Evolutionary conservation across 176 grass and related monocot species (phyloP).

Genomic region (Saccharum spontaneum): DNA sequence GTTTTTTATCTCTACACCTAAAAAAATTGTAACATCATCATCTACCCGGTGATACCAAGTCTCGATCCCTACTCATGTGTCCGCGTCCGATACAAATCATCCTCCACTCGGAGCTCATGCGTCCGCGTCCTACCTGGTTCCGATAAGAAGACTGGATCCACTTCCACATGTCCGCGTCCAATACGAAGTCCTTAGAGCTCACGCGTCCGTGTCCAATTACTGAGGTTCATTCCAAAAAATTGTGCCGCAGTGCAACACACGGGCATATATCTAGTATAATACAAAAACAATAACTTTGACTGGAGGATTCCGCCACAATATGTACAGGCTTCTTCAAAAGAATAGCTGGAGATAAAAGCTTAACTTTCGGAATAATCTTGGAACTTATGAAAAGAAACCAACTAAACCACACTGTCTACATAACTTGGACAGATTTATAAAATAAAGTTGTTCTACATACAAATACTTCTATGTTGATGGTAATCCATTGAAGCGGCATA

Average conservation of each 20-base stretch:
- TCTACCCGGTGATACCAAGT: no score
- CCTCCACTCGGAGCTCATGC: no score
- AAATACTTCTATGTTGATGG: neutral
- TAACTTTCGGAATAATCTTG: neutral
- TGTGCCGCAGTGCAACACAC: no score
- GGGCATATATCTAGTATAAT: neutral
- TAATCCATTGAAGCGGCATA: neutral
- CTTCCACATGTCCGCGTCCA: no score
- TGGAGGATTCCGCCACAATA: neutral
- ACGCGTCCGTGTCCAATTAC: no score
- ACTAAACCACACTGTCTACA: neutral
- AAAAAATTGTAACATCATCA: no score
- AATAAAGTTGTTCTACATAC: neutral
- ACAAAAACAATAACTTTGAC: neutral
- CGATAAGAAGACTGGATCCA: no score
- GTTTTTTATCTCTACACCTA: neutral
- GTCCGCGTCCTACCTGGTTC: no score
- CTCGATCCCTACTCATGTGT: no score
- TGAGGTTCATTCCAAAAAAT: no score
- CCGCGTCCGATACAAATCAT: no score
- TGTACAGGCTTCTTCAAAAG: neutral
- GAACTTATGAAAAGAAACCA: neutral
- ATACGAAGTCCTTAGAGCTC: no score
- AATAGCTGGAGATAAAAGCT: neutral
- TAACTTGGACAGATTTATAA: neutral